Conservation (phyloP, 768 basidiomycete species). For the Agaricus subrufescens region DNA sequence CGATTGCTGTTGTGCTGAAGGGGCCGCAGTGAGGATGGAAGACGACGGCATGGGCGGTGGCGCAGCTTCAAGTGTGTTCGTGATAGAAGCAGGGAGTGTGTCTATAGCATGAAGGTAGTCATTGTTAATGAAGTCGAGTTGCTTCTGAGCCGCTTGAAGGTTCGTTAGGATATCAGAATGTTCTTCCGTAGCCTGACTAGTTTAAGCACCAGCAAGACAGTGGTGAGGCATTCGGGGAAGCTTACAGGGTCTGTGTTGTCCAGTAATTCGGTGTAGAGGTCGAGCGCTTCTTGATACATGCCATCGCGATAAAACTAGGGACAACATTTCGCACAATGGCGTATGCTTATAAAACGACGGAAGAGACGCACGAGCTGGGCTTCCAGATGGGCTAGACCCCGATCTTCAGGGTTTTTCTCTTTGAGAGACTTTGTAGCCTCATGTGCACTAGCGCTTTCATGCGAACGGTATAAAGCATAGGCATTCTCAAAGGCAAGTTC, state of each 20-base stretch:
- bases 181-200: conserved; percentile 72
- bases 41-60: conserved; percentile 45
- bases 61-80: conserved; percentile 53
- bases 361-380: conserved; percentile 72
- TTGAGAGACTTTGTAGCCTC: conserved; percentile 47
- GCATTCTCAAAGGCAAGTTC: conserved; percentile 61
- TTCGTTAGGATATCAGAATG: conserved; percentile 85
- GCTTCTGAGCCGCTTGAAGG: conserved; percentile 73
- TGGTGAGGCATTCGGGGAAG: conserved; percentile 11
- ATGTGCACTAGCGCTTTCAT: conserved; percentile 65
- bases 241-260: conserved; percentile 75
- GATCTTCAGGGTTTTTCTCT: conserved; percentile 37
- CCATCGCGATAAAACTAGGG: conserved; percentile 74
- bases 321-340: background rate
- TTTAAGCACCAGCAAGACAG: background rate
- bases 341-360: background rate
- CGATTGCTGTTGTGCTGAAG: conserved; percentile 29
- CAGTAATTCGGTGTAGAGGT: conserved; percentile 77
- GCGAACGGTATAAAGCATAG: conserved; percentile 83
- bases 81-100: conserved; percentile 46
- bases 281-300: conserved; percentile 65
- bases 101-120: conserved; percentile 65
- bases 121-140: conserved; percentile 78
- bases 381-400: conserved; percentile 74
- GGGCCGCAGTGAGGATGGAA: conserved; percentile 24